Percentiles rank a stretch among this genome's conserved stretches.
phyloP scores from a whole-genome alignment of 371 early-diverging fungal genomes.

The Mortierella sp. region DNA sequence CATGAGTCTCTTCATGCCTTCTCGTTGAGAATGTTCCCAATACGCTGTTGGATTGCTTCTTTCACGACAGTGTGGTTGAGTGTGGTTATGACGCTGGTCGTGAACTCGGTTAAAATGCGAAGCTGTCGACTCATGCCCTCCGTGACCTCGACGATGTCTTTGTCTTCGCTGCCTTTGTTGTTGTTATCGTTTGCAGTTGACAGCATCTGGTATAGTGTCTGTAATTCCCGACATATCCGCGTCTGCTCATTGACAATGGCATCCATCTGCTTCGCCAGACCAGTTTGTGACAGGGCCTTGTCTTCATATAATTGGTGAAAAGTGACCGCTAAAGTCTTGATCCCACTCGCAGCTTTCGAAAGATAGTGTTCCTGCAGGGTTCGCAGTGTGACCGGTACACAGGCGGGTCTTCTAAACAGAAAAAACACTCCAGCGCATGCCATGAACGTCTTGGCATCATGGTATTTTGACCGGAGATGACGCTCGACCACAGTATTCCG shows the following conservation, averaged over 20 bases:
- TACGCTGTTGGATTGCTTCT: too few relatives aligned
- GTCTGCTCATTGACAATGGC: too few relatives aligned
- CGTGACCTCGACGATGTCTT: too few relatives aligned
- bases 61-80: too few relatives aligned
- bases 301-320: not conserved
- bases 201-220: too few relatives aligned
- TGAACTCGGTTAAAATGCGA: too few relatives aligned
- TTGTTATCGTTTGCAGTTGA: not conserved
- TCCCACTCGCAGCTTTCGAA: not conserved
- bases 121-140: too few relatives aligned
- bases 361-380: conserved; percentile 3
- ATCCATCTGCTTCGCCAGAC: too few relatives aligned
- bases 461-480: conserved; percentile 5
- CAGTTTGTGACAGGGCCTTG: not conserved
- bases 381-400: not conserved
- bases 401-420: not conserved
- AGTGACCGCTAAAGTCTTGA: not conserved
- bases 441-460: not conserved
- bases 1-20: not conserved
- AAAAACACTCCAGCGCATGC: not conserved
- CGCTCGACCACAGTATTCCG: not conserved
- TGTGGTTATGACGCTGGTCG: too few relatives aligned
- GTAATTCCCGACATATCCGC: too few relatives aligned
- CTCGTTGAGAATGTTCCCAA: too few relatives aligned
- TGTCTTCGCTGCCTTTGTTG: too few relatives aligned